A percentile compares a stretch with the other conserved stretches of the same genome.
These are phyloP conservation scores for Fragaria iinumae DNA, from an alignment of 306 rosid genomes.

Conservation along the genomic window DNA sequence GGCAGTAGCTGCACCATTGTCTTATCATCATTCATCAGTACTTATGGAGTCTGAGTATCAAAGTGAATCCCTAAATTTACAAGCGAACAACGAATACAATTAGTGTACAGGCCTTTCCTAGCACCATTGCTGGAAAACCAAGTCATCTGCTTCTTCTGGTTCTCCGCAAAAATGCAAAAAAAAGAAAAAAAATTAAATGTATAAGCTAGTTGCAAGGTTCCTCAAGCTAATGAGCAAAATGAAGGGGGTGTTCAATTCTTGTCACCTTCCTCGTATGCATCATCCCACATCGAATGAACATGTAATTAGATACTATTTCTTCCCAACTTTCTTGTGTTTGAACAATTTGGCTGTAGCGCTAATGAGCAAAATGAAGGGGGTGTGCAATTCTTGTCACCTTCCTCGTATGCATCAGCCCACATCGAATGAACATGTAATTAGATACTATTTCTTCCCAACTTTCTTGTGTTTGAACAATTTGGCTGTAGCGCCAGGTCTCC, in stretches of 20 bases:
- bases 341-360: constrained; percentile 32
- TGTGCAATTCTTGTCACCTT: neutral
- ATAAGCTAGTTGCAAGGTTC: neutral
- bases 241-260: neutral
- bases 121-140: neutral
- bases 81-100: neutral
- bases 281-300: neutral
- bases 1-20: too few relatives aligned
- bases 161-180: neutral
- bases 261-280: neutral
- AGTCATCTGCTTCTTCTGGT: neutral
- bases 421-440: neutral
- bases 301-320: constrained; percentile 24
- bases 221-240: neutral
- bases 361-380: neutral
- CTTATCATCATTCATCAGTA: too few relatives aligned
- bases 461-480: constrained; percentile 29
- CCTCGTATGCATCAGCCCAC: neutral
- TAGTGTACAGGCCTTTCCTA: neutral
- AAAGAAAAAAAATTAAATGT: neutral
- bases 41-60: too few relatives aligned
- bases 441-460: constrained; percentile 28
- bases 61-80: too few relatives aligned
- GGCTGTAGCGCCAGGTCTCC: constrained; percentile 29
- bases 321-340: constrained; percentile 26